Conservation (phyloP, 106 monocot species). For the Posidonia australis region DNA sequence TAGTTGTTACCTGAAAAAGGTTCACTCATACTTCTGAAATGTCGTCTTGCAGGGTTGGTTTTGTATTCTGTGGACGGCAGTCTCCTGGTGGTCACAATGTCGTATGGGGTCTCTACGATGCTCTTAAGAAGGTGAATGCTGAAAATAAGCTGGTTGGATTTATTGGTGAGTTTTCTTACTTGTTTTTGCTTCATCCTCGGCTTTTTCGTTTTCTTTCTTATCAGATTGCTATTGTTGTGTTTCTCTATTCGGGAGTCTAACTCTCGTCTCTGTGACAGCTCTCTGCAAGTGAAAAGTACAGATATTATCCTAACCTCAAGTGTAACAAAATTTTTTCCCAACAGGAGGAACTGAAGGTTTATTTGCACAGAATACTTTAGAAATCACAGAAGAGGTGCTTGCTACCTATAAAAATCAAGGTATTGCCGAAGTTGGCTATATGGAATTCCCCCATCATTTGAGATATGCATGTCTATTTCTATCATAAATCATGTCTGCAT, state of each 20-base stretch:
- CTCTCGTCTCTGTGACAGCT: no score
- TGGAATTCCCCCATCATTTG: not conserved
- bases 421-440: constrained; percentile 3
- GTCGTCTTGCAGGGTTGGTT: constrained; percentile 77
- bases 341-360: constrained; percentile 77
- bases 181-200: not conserved
- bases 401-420: constrained; percentile 78
- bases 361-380: constrained; percentile 73
- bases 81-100: no score
- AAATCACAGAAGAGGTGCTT: constrained; percentile 59
- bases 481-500: not conserved
- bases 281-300: no score
- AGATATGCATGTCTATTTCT: not conserved
- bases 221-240: no score
- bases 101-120: no score
- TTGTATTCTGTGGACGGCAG: constrained; percentile 78
- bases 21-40: no score
- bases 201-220: no score
- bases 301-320: no score
- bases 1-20: no score
- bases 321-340: no score
- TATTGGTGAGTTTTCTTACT: constrained; percentile 41
- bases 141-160: constrained; percentile 67
- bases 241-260: no score
- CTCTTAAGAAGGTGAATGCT: constrained; percentile 55